Base-by-base conservation (phyloP, 2,329 filamentous ascomycete genomes). In the Sarocladium brachiariae region DNA sequence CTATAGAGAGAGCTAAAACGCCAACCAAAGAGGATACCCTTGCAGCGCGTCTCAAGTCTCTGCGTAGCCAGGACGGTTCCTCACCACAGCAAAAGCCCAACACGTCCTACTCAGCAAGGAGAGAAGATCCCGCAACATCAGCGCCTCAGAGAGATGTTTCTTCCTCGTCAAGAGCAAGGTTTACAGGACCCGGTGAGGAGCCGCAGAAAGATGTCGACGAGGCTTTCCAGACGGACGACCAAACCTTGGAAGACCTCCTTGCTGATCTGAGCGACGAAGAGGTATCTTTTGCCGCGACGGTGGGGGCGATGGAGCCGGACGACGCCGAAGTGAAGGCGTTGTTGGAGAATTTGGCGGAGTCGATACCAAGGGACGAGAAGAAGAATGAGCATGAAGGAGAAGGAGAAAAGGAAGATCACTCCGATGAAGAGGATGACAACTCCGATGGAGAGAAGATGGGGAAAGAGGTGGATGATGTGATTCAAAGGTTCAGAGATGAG, bases 401-500 rank as follows among this genome's bases (percentile, higher is more conserved):
- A 31, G 37, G 35, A 4, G 19, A 54, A 51, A 39, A 52, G 9
- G 27, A 55, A n/a, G 33, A 52, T 5, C 43, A 49, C 3, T 50
- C 41, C 2, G 55, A 58, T 0, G 57, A 56, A 2, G 61, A 64
- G 1, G 64, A 64, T 0, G 67, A 72, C 47, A 66, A 78, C 56
- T 80, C 77, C 0, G 76, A 80, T n/a, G 71, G 71, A 1, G 75
- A 78, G 30, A 57, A 58, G 2, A 78, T 78, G 73, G 61, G 61
- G 4, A 63, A 61, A 4, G 67, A 76, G 47, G 65, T 73, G 3
- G 65, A 74, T 34, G 61, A 70, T 14, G 79, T 84, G 59, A 83
- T 93, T 59, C 78, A 83, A 70, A 92, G 90, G 74, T 93, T 93
- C 76, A 84, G 83, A 72, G 81, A 76, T 60, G 83, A 87, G 71